phyloP scores from a whole-genome alignment of 805 yeast genomes.

The Metschnikowia sp. region DNA sequence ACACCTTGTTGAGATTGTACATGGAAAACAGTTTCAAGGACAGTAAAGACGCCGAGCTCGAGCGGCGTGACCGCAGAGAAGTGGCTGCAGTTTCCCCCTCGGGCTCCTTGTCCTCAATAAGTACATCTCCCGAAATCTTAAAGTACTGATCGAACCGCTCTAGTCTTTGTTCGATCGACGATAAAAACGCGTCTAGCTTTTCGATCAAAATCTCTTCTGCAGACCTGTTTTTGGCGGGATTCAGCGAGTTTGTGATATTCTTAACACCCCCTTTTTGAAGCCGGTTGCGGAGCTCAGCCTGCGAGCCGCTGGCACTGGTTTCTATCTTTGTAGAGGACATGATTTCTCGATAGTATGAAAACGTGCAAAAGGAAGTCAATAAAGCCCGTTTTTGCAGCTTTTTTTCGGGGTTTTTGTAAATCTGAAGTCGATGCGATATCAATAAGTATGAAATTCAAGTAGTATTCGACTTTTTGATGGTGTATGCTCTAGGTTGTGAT shows the following conservation, averaged over 20 bases:
- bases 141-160: slow-evolving; percentile 41
- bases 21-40: slow-evolving; percentile 32
- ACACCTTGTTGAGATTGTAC: slow-evolving; percentile 30
- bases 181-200: slow-evolving; percentile 37
- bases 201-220: slow-evolving; percentile 42
- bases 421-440: too few relatives aligned
- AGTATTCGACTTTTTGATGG: too few relatives aligned
- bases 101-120: slow-evolving; percentile 5
- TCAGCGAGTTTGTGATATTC: too few relatives aligned
- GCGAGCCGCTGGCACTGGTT: background rate
- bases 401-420: too few relatives aligned
- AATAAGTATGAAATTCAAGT: too few relatives aligned
- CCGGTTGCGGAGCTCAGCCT: slow-evolving; percentile 14
- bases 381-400: too few relatives aligned
- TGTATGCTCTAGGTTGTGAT: too few relatives aligned
- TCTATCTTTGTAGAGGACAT: slow-evolving; percentile 5
- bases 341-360: too few relatives aligned
- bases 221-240: slow-evolving; percentile 2
- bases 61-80: slow-evolving; percentile 16
- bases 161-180: slow-evolving; percentile 40
- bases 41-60: slow-evolving; percentile 27
- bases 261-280: background rate
- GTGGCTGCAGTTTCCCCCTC: slow-evolving; percentile 3
- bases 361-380: too few relatives aligned
- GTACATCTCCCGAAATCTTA: slow-evolving; percentile 21